Evolutionary conservation across 768 basidiomycete species (phyloP).

Genomic region (Suillus spraguei): DNA sequence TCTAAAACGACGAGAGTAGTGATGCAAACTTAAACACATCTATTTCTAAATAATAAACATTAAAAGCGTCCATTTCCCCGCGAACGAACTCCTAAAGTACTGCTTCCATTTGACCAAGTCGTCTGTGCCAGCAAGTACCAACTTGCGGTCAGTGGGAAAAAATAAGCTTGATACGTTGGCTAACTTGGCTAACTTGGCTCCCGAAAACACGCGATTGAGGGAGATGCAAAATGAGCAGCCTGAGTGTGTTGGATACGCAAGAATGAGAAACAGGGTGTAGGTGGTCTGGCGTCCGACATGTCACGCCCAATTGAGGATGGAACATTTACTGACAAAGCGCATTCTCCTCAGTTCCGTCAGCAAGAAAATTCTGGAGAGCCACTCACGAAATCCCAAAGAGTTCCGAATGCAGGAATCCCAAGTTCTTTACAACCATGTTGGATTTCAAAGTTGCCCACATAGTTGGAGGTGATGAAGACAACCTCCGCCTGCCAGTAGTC

Average conservation of each 20-base stretch:
- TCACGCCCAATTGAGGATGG: slow-evolving; percentile 12
- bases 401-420: slow-evolving; percentile 69
- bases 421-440: slow-evolving; percentile 77
- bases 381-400: slow-evolving; percentile 69
- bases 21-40: background rate
- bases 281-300: background rate
- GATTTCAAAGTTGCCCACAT: slow-evolving; percentile 74
- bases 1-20: slow-evolving; percentile 2
- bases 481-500: slow-evolving; percentile 75
- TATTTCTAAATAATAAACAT: slow-evolving; percentile 18
- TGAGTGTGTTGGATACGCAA: slow-evolving; percentile 13
- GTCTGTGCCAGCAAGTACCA: slow-evolving; percentile 12
- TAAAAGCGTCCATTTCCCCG: slow-evolving; percentile 5
- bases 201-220: slow-evolving; percentile 9
- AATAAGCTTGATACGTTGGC: slow-evolving; percentile 13
- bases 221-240: slow-evolving; percentile 5
- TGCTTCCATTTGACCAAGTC: slow-evolving; percentile 14
- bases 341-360: slow-evolving; percentile 12
- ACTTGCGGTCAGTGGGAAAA: slow-evolving; percentile 9
- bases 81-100: slow-evolving; percentile 20
- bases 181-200: slow-evolving; percentile 10
- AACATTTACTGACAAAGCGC: slow-evolving; percentile 24
- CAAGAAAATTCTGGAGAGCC: slow-evolving; percentile 7
- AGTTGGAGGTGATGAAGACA: slow-evolving; percentile 86
- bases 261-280: slow-evolving; percentile 12